Evolutionary conservation across 1,139 yeast species (phyloP).

Genomic region (Blastobotrys persicus): DNA sequence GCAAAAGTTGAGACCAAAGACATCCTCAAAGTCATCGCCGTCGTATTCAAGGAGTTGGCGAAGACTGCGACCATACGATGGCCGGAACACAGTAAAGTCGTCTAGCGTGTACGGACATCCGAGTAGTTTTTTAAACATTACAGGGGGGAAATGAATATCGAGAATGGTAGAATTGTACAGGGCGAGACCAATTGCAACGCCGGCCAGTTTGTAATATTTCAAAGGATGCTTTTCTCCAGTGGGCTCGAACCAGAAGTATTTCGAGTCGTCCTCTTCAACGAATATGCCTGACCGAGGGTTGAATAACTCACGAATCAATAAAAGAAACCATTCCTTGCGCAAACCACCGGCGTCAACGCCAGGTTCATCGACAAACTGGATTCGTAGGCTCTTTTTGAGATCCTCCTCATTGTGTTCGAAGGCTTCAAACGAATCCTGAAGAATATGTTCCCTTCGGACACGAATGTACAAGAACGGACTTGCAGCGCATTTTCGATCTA

Average conservation of each 20-base stretch:
- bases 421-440: slow-evolving; percentile 71
- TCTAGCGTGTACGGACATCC: slow-evolving; percentile 53
- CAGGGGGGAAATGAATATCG: slow-evolving; percentile 73
- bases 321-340: slow-evolving; percentile 86
- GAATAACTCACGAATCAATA: slow-evolving; percentile 68
- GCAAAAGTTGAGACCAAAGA: slow-evolving; percentile 50
- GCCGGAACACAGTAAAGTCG: slow-evolving; percentile 68
- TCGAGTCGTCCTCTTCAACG: slow-evolving; percentile 62
- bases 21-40: slow-evolving; percentile 45
- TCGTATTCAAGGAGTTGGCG: slow-evolving; percentile 51
- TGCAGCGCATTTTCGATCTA: slow-evolving; percentile 58
- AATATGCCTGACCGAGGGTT: slow-evolving; percentile 50
- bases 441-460: slow-evolving; percentile 64
- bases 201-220: slow-evolving; percentile 69
- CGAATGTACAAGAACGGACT: slow-evolving; percentile 67
- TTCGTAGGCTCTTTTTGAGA: slow-evolving; percentile 68
- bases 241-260: slow-evolving; percentile 67
- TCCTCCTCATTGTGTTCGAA: slow-evolving; percentile 59
- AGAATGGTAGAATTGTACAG: slow-evolving; percentile 85
- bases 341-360: slow-evolving; percentile 96
- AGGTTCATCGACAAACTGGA: slow-evolving; percentile 81
- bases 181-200: slow-evolving; percentile 85
- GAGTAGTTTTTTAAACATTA: slow-evolving; percentile 70
- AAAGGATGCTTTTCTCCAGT: slow-evolving; percentile 39
- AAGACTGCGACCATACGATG: slow-evolving; percentile 61